Conservation (phyloP, 2,329 filamentous ascomycete genomes). For the Pseudogymnoascus sp. region DNA sequence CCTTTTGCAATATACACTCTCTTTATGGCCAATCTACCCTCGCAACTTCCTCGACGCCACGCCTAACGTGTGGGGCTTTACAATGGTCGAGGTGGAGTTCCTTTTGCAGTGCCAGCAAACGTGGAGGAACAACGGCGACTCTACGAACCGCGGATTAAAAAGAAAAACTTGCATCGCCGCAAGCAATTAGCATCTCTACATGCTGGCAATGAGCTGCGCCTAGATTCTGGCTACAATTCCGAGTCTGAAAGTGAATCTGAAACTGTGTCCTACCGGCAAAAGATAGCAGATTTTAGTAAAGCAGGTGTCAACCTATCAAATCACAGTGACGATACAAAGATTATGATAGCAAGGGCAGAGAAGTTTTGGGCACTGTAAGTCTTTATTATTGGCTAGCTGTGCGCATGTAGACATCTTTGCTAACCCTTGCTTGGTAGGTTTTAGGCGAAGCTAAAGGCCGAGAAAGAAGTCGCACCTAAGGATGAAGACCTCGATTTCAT, state of each 20-base stretch:
- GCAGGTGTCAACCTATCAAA: constrained; percentile 18
- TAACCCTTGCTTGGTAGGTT: constrained; percentile 14
- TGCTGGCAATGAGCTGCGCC: neutral
- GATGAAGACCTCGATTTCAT: neutral
- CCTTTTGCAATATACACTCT: neutral
- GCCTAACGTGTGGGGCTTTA: neutral
- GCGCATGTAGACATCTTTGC: constrained; percentile 10
- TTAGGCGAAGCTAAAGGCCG: constrained; percentile 10
- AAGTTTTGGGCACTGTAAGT: constrained; percentile 17
- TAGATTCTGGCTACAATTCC: constrained; percentile 17
- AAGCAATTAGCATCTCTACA: neutral
- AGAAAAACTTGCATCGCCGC: neutral
- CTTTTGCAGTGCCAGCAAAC: neutral
- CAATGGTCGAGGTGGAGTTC: neutral
- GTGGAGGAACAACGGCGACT: neutral
- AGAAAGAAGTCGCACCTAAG: neutral
- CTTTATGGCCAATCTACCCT: neutral
- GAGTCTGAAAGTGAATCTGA: constrained; percentile 12
- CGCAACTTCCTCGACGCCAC: neutral
- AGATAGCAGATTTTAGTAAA: constrained; percentile 15
- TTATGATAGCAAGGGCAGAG: constrained; percentile 17
- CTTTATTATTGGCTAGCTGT: constrained; percentile 8
- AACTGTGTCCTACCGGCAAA: constrained; percentile 16
- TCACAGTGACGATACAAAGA: constrained; percentile 15
- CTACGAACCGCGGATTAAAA: neutral